A percentile compares a stretch with the other conserved stretches of the same genome.
Evolutionary conservation across 441 rosid genomes (phyloP).

Genomic region (Isatis lusitanica): DNA sequence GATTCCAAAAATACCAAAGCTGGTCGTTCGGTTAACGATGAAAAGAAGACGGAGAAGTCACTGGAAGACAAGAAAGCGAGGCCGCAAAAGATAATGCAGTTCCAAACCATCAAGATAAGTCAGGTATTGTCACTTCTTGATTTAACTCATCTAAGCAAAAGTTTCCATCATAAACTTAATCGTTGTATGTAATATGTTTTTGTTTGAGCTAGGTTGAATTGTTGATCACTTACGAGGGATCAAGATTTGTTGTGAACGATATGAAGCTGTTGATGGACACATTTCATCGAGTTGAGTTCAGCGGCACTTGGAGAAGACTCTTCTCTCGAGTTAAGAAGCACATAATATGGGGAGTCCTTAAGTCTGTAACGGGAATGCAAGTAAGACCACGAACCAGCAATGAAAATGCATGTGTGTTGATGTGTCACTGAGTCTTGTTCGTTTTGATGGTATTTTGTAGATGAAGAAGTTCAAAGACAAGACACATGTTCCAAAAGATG

Average conservation of each 20-base stretch:
- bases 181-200: not conserved
- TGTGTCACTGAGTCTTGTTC: not conserved
- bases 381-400: slow-evolving; percentile 38
- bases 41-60: slow-evolving; percentile 68
- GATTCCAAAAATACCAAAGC: slow-evolving; percentile 65
- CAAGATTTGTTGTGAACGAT: slow-evolving; percentile 93
- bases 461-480: slow-evolving; percentile 98
- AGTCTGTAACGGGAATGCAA: slow-evolving; percentile 99
- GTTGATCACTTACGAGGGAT: slow-evolving; percentile 86
- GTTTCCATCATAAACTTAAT: not conserved
- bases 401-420: not conserved
- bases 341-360: slow-evolving; percentile 94
- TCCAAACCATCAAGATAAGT: slow-evolving; percentile 88
- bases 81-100: slow-evolving; percentile 87
- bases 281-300: slow-evolving; percentile 84
- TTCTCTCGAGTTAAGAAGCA: slow-evolving; percentile 96
- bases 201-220: slow-evolving; percentile 71
- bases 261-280: slow-evolving; percentile 95
- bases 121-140: slow-evolving; percentile 56
- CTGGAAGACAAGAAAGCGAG: slow-evolving; percentile 80
- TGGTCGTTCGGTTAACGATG: slow-evolving; percentile 53
- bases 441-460: slow-evolving; percentile 40
- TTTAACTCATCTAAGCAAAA: not conserved
- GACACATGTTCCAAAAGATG: slow-evolving; percentile 60
- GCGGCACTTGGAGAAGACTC: slow-evolving; percentile 95